Evolutionary conservation across 2,329 filamentous ascomycete species (phyloP).

Genomic region (Dactylellina drechsleri): DNA sequence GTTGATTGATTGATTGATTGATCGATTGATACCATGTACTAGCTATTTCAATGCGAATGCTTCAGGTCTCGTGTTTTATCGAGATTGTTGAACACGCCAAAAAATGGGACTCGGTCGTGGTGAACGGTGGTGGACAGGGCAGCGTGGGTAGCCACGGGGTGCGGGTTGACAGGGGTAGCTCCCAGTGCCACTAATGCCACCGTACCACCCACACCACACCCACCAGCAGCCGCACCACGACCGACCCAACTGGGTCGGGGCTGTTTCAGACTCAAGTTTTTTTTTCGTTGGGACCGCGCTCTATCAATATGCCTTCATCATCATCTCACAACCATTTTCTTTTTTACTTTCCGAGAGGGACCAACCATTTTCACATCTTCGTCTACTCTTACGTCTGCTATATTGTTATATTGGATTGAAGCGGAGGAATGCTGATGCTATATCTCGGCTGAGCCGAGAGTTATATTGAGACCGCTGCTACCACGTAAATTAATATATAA

Average conservation of each 20-base stretch:
- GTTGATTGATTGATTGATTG: neutral
- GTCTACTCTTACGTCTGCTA: too few species aligned
- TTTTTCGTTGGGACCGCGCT: too few species aligned
- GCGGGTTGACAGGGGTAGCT: slow-evolving; percentile 13
- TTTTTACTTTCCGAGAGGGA: too few species aligned
- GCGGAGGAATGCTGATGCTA: neutral
- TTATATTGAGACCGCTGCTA: neutral
- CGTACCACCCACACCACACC: too few species aligned
- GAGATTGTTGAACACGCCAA: neutral
- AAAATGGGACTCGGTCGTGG: too few species aligned
- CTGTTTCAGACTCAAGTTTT: too few species aligned
- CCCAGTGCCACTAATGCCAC: slow-evolving; percentile 6
- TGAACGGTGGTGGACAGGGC: neutral
- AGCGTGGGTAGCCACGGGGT: neutral
- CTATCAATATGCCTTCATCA: too few species aligned
- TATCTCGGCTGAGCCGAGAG: slow-evolving; percentile 23
- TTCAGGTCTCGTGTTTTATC: neutral
- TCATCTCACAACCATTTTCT: too few species aligned
- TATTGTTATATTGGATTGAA: neutral
- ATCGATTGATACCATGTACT: too few species aligned
- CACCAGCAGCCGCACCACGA: neutral
- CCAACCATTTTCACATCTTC: too few species aligned
- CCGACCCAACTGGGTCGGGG: neutral
- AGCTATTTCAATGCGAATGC: neutral
- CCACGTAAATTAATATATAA: neutral